These are phyloP conservation scores for Leccinum rimulosum DNA, from an alignment of 768 basidiomycete genomes.

Conservation along the genomic window DNA sequence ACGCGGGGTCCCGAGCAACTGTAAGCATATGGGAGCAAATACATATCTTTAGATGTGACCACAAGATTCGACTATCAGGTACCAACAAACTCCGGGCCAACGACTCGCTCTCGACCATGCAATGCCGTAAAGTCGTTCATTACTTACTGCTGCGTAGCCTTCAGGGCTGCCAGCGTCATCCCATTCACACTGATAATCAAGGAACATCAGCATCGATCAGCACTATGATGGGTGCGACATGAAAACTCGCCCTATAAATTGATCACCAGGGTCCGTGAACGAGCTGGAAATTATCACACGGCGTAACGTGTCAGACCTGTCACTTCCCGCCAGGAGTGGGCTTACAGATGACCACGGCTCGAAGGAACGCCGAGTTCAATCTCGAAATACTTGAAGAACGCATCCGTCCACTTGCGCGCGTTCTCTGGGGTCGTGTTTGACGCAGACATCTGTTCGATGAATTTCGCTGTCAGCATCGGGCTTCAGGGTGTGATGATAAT, in stretches of 20 bases:
- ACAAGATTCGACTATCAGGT: neutral
- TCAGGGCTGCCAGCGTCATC: constrained; percentile 1
- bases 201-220: neutral
- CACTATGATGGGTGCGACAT: neutral
- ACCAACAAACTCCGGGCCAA: neutral
- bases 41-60: neutral
- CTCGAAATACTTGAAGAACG: constrained; percentile 51
- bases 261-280: constrained; percentile 6
- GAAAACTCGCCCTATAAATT: constrained; percentile 1
- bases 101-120: neutral
- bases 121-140: neutral
- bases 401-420: constrained; percentile 54
- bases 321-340: neutral
- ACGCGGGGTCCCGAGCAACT: neutral
- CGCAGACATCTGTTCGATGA: constrained; percentile 44
- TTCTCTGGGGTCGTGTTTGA: constrained; percentile 46
- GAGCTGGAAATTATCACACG: neutral
- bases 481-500: neutral
- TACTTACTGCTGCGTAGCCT: neutral
- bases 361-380: constrained; percentile 45
- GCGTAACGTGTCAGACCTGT: neutral
- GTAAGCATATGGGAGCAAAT: neutral
- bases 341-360: constrained; percentile 59
- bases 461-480: neutral
- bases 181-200: constrained; percentile 3